These are phyloP conservation scores for Phaeotremella fagi DNA, from an alignment of 768 basidiomycete species.

Conservation along the genomic window DNA sequence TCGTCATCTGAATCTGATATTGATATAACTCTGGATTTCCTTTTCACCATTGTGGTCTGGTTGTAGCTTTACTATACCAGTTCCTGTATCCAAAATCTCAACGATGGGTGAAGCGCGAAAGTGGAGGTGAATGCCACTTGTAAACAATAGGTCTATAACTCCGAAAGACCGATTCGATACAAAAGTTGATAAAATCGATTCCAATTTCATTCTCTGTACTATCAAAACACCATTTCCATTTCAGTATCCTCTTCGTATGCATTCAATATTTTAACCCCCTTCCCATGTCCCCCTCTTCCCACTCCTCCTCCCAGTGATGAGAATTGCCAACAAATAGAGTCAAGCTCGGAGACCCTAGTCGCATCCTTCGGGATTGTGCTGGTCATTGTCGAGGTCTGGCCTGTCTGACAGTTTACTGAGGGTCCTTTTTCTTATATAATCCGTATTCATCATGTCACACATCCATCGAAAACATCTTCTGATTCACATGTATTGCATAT, in stretches of 20 bases:
- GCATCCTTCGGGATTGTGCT: slow-evolving; percentile 9
- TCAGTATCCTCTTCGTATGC: not conserved
- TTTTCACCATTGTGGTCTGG: no score
- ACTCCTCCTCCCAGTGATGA: slow-evolving; percentile 23
- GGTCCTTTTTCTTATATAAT: slow-evolving; percentile 3
- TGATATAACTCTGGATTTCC: slow-evolving; percentile 4
- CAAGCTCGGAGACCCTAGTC: slow-evolving; percentile 36
- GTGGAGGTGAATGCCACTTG: not conserved
- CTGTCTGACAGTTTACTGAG: slow-evolving; percentile 38
- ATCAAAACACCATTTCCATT: not conserved
- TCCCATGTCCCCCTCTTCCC: not conserved
- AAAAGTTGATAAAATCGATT: not conserved
- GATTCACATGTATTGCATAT: no score
- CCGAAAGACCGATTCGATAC: not conserved
- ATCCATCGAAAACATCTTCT: no score
- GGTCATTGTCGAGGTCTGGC: slow-evolving; percentile 30
- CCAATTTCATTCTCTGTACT: not conserved
- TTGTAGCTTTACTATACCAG: no score
- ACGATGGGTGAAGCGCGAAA: not conserved
- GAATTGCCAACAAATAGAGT: slow-evolving; percentile 40
- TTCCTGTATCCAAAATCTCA: not conserved
- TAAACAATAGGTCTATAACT: not conserved
- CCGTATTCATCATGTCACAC: no score
- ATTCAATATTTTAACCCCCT: not conserved
- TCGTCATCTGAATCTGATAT: slow-evolving; percentile 6